Evolutionary conservation across 176 grass and related monocot species (phyloP).

Genomic region (Elaeis guineensis): DNA sequence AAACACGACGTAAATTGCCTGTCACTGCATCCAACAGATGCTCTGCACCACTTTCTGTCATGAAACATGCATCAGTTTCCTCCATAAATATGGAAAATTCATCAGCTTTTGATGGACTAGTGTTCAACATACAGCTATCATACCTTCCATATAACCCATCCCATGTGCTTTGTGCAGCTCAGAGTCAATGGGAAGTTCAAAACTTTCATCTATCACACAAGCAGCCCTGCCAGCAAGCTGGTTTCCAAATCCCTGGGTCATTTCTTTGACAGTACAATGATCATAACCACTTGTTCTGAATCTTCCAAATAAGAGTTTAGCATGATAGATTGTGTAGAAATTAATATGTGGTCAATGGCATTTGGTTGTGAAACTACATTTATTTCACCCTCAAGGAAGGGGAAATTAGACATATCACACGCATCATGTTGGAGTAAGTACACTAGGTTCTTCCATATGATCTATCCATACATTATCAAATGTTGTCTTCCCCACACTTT

Average conservation of each 20-base stretch:
- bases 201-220: constrained; percentile 10
- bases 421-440: constrained; percentile 20
- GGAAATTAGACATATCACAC: neutral
- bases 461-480: constrained; percentile 7
- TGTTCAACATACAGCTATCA: too few relatives aligned
- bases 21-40: too few relatives aligned
- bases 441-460: constrained; percentile 12
- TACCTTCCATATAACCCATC: too few relatives aligned
- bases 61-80: too few relatives aligned
- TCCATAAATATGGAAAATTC: too few relatives aligned
- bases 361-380: constrained; percentile 8
- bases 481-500: neutral
- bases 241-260: constrained; percentile 20
- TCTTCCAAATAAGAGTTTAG: neutral
- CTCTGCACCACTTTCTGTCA: too few relatives aligned
- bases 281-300: constrained; percentile 10
- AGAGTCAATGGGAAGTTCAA: too few relatives aligned
- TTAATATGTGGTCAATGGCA: neutral
- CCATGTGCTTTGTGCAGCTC: too few relatives aligned
- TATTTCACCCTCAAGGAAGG: constrained; percentile 4
- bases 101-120: too few relatives aligned
- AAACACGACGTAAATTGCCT: too few relatives aligned
- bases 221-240: neutral
- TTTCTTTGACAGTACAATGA: constrained; percentile 22
- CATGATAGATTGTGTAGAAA: neutral